phyloP scores from a whole-genome alignment of 1,139 yeast genomes.

The Sugiyamaella pinicola region DNA sequence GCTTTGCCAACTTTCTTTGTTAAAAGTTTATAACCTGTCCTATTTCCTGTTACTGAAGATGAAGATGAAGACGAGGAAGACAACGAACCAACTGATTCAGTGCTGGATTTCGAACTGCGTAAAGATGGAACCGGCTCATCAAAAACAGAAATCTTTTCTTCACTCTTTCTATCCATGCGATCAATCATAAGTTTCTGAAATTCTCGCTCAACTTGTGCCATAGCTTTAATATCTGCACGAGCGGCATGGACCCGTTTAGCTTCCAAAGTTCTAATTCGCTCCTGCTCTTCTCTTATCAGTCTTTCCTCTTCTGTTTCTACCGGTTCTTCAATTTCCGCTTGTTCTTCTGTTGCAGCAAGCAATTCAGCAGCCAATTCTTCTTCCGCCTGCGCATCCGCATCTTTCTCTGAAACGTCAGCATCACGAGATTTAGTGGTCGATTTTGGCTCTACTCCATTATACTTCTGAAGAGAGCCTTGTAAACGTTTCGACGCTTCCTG shows the following conservation, averaged over 20 bases:
- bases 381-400: slow-evolving; percentile 9
- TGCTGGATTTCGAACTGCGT: not conserved
- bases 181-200: slow-evolving; percentile 42
- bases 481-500: slow-evolving; percentile 37
- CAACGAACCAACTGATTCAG: not conserved
- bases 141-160: slow-evolving; percentile 31
- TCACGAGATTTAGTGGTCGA: not conserved
- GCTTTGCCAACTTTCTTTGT: slow-evolving; percentile 34
- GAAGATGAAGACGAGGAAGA: slow-evolving; percentile 13
- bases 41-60: slow-evolving; percentile 18
- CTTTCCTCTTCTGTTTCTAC: slow-evolving; percentile 30
- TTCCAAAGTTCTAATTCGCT: slow-evolving; percentile 21
- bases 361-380: slow-evolving; percentile 20
- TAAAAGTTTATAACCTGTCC: slow-evolving; percentile 26
- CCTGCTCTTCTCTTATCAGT: slow-evolving; percentile 25
- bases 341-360: slow-evolving; percentile 20
- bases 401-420: too few species aligned
- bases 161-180: slow-evolving; percentile 33
- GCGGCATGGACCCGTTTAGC: slow-evolving; percentile 26
- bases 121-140: slow-evolving; percentile 41
- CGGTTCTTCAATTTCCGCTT: slow-evolving; percentile 34
- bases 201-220: slow-evolving; percentile 42
- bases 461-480: slow-evolving; percentile 35
- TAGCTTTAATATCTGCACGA: slow-evolving; percentile 34
- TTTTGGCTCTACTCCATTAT: slow-evolving; percentile 32